Conservation (phyloP, 208 protist genomes). For the Crithidia bombi region DNA sequence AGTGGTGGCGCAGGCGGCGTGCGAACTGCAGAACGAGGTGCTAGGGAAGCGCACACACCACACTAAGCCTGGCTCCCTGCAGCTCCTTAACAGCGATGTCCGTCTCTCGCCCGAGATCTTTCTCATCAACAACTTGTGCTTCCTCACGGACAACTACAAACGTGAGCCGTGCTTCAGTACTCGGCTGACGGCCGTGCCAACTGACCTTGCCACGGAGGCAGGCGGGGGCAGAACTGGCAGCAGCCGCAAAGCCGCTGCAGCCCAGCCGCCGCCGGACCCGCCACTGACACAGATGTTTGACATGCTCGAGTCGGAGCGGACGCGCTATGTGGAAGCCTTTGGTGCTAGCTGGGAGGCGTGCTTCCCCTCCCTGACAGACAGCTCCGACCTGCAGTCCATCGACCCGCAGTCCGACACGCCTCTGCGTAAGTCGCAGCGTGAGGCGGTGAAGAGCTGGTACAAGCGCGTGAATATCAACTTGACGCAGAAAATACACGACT, state of each 20-base stretch:
- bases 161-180: constrained; percentile 69
- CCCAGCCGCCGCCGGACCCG: constrained; percentile 29
- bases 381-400: constrained; percentile 48
- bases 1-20: constrained; percentile 56
- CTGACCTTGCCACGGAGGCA: neutral
- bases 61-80: constrained; percentile 31
- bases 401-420: constrained; percentile 25
- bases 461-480: constrained; percentile 42
- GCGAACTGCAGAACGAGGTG: constrained; percentile 56
- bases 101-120: constrained; percentile 64
- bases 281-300: constrained; percentile 51
- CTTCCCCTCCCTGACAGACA: constrained; percentile 55
- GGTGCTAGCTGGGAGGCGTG: constrained; percentile 66
- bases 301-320: constrained; percentile 58
- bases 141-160: constrained; percentile 74
- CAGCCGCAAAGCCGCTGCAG: constrained; percentile 16
- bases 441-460: constrained; percentile 80
- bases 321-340: constrained; percentile 69
- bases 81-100: constrained; percentile 30
- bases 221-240: constrained; percentile 3
- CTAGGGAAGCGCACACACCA: constrained; percentile 26
- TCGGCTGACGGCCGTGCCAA: constrained; percentile 24
- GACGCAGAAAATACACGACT: constrained; percentile 50
- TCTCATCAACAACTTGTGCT: constrained; percentile 81
- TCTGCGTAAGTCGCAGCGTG: constrained; percentile 71